Base-by-base conservation (phyloP, 352 stramenopile species). In the Hyaloperonospora brassicae region DNA sequence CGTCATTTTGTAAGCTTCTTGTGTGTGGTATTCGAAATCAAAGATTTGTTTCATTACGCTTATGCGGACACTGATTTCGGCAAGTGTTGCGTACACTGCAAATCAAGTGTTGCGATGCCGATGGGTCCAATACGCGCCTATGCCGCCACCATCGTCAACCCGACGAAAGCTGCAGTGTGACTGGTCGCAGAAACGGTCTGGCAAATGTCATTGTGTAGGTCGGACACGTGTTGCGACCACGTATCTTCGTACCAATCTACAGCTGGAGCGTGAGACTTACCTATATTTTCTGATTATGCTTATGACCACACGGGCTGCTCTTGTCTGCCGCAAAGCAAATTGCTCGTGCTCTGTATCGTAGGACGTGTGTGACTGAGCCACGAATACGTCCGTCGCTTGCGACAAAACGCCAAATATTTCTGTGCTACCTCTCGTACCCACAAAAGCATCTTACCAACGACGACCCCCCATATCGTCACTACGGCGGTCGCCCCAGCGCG, bases 401-500 rank as follows among this genome's bases (percentile, higher is more conserved):
- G n/a, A 42, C 36, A 5, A 5, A 42, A 21, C 12, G 12, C 34
- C 34, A 39, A 13, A 39, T 12, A 39, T 39, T 8, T 39, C 8
- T 39, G 12, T 13, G 12, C 8, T 13, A 13, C 14, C 11, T 14
- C 36, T 42, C 36, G 36, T 17, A 4, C 11, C 11, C n/a, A 42
- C 36, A 4, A n/a, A n/a, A 5, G 5, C 36, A 13, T 49, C 27
- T 66, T 63, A 72, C 55, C 57, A 73, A 46, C 61, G 64, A 59
- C 61, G 64, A 42, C 46, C 47, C 2, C 50, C 50, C 42, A 11
- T 41, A 46, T 70, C 61, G 13, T 57, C 67, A 13, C 73, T 61
- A 39, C 62, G 79, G 41, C 79, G 79, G 67, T 87, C 76, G 52
- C 86, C 76, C 64, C 68, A 91, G 55, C 80, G 80, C 12, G 80